Conservation (phyloP, 768 basidiomycete species). For the Lactarius vividus region DNA sequence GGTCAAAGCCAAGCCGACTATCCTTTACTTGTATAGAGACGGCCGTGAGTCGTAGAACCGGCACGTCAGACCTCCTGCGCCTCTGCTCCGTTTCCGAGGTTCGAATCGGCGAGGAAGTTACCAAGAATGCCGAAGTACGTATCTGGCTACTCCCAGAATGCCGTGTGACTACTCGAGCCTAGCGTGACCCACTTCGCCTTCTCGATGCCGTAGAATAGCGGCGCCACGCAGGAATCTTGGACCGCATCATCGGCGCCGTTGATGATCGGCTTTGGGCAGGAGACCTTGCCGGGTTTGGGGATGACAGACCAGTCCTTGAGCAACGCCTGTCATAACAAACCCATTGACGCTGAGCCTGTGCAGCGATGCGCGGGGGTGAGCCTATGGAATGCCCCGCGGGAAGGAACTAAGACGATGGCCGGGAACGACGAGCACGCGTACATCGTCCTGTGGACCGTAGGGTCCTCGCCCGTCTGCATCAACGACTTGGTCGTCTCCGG, state of each 20-base stretch:
- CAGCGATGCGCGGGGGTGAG: not conserved
- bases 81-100: not conserved
- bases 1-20: not conserved
- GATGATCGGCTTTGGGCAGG: conserved; percentile 26
- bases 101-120: conserved; percentile 14
- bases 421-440: conserved; percentile 24
- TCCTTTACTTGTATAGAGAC: not conserved
- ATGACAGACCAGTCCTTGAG: conserved; percentile 27
- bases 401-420: not conserved
- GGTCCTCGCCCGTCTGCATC: conserved; percentile 34
- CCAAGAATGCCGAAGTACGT: conserved; percentile 24
- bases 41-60: not conserved
- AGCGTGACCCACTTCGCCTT: conserved; percentile 10
- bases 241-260: conserved; percentile 28
- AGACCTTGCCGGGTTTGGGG: conserved; percentile 23
- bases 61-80: not conserved
- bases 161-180: conserved; percentile 25
- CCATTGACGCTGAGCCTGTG: conserved; percentile 9
- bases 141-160: conserved; percentile 27
- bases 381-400: no score
- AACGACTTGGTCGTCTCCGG: conserved; percentile 30
- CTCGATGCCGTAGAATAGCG: conserved; percentile 9
- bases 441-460: conserved; percentile 40
- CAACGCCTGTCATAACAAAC: conserved; percentile 19
- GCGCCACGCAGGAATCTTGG: not conserved